These are phyloP conservation scores for Ceratocystis variospora DNA, from an alignment of 2,329 filamentous ascomycete genomes.

Conservation along the genomic window DNA sequence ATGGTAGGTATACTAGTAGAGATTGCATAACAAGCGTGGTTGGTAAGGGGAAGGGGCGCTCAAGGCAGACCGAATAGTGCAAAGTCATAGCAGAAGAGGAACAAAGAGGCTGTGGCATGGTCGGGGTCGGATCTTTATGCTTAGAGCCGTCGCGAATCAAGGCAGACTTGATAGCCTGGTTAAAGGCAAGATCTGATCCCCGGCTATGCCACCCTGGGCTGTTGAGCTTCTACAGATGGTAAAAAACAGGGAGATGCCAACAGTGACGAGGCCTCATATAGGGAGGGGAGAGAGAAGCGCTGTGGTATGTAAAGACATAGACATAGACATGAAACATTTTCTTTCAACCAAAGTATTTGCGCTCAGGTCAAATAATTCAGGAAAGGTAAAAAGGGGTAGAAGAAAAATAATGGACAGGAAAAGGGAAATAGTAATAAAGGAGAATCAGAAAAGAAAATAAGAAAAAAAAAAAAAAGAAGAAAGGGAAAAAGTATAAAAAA, in stretches of 20 bases:
- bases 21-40: not conserved
- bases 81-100: not conserved
- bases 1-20: not conserved
- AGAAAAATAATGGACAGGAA: not conserved
- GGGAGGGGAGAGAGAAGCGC: not conserved
- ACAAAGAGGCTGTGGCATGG: slow-evolving; percentile 2
- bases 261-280: not conserved
- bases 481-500: not conserved
- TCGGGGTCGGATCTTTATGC: not conserved
- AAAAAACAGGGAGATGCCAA: not conserved
- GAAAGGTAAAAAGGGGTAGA: not conserved
- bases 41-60: not conserved
- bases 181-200: not conserved
- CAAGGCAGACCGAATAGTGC: not conserved
- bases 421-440: not conserved
- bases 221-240: not conserved
- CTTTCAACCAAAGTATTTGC: not conserved
- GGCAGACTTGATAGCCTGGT: not conserved
- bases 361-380: not conserved
- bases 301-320: slow-evolving; percentile 1
- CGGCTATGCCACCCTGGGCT: not conserved
- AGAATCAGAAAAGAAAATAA: not conserved
- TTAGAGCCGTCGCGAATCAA: not conserved
- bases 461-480: not conserved
- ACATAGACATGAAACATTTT: not conserved